A percentile compares a stretch with the other conserved stretches of the same genome.
These are phyloP conservation scores for Phaeolepiota aurea DNA, from an alignment of 768 basidiomycete species.

Conservation along the genomic window DNA sequence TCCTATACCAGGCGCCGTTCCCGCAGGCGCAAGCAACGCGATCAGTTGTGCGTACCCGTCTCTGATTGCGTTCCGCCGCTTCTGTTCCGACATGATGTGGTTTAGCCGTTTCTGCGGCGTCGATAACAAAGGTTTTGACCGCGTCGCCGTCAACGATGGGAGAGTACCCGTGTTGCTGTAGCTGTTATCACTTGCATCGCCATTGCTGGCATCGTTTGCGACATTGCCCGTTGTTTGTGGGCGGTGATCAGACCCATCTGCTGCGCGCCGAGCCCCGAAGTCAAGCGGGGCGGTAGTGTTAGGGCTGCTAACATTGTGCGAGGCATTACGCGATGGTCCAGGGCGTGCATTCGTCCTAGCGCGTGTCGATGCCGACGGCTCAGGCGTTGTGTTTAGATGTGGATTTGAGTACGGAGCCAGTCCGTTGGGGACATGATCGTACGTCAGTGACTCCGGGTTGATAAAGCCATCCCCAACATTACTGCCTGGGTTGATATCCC, in stretches of 20 bases:
- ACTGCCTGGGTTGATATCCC: slow-evolving; percentile 38
- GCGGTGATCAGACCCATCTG: slow-evolving; percentile 16
- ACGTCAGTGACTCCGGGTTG: slow-evolving; percentile 17
- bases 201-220: slow-evolving; percentile 12
- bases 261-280: slow-evolving; percentile 8
- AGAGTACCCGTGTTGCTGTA: slow-evolving; percentile 1
- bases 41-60: slow-evolving; percentile 87
- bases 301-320: no score
- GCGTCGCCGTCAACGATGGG: slow-evolving; percentile 15
- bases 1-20: slow-evolving; percentile 53
- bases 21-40: slow-evolving; percentile 71
- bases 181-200: not conserved
- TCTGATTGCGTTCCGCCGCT: slow-evolving; percentile 85
- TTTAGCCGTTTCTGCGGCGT: slow-evolving; percentile 84
- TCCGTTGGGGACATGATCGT: slow-evolving; percentile 17
- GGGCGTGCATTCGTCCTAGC: slow-evolving; percentile 20
- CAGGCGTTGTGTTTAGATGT: slow-evolving; percentile 34
- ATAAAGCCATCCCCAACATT: not conserved
- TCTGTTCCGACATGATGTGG: slow-evolving; percentile 93
- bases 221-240: slow-evolving; percentile 23
- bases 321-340: slow-evolving; percentile 15
- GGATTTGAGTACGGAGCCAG: slow-evolving; percentile 38
- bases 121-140: slow-evolving; percentile 61
- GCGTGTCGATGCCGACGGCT: slow-evolving; percentile 29
- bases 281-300: slow-evolving; percentile 11